Base-by-base conservation (phyloP, 2,329 filamentous ascomycete genomes). In the Fusarium pseudoanthophilum region DNA sequence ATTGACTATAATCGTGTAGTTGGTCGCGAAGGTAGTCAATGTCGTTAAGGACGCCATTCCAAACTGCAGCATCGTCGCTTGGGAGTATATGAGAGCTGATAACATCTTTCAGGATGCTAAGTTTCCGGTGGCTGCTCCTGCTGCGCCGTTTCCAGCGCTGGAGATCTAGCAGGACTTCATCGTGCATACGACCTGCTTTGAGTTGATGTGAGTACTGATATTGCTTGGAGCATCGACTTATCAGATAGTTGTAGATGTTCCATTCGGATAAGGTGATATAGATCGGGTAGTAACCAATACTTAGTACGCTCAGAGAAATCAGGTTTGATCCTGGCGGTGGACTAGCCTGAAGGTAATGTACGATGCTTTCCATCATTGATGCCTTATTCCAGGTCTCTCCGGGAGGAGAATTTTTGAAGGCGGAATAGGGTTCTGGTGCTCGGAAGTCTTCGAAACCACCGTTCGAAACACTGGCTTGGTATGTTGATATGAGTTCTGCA, bases 101-200 rank as follows among this genome's bases (percentile, higher is more conserved):
- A 1, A 49, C 43, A 0, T 45, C 55, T 0, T n/a, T 1, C 0
- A 68, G 26, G 0, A 56, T 11, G 1, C 0, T 10, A 0, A 68
- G 32, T 0, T 60, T 60, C 0, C 28, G 37, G 6, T 46, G 16
- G 0, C 49, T 59, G 3, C 36, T 49, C 5, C 9, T 55, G 1
- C 28, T 24, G 1, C 55, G 32, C 1, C 26, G 7, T 0, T 18
- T 21, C 65, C 55, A 68, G 1, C 37, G 37, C 4, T 68, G 63
- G 0, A 67, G 15, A 0, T 68, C 39, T 0, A 53, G 7, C 1
- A 68, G 5, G 3, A 56, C 65, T 1, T 43, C 30, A 2, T 48
- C 48, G 1, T 49, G 37, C 2, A 61, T 2, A 0, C 26, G n/a
- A 0, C 49, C 16, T 20, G 49, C 2, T 3, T 36, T 36, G 2